A percentile compares a stretch with the other conserved stretches of the same genome.
Evolutionary conservation across 495 filamentous ascomycete species (phyloP).

Genomic region (Neurospora hispaniola): DNA sequence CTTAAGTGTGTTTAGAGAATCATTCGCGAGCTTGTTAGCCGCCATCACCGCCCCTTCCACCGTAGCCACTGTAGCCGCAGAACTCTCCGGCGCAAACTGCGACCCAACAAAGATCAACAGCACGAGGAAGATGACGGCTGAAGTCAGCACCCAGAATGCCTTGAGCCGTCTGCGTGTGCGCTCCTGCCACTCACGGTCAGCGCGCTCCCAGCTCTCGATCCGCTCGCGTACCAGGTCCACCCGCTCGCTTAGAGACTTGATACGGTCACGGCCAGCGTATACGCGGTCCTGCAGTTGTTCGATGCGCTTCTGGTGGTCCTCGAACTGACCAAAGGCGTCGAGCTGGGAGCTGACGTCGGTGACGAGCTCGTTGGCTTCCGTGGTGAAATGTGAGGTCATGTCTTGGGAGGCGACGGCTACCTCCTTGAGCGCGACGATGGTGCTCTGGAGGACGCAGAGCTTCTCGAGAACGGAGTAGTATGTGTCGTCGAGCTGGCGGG

Average conservation of each 20-base stretch:
- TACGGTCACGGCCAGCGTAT: slow-evolving; percentile 47
- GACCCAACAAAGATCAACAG: slow-evolving; percentile 30
- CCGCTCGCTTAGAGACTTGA: slow-evolving; percentile 52
- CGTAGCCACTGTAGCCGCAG: slow-evolving; percentile 4
- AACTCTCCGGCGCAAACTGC: slow-evolving; percentile 24
- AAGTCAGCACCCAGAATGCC: slow-evolving; percentile 48
- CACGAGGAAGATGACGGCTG: slow-evolving; percentile 34
- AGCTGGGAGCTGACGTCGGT: slow-evolving; percentile 56
- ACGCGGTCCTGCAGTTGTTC: slow-evolving; percentile 56
- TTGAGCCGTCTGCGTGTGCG: slow-evolving; percentile 51
- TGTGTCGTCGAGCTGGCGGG: slow-evolving; percentile 68
- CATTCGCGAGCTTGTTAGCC: slow-evolving; percentile 6
- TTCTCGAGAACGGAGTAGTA: slow-evolving; percentile 81
- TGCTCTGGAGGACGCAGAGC: slow-evolving; percentile 55
- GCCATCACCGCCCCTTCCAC: neutral
- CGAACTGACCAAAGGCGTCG: slow-evolving; percentile 53
- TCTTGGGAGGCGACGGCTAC: slow-evolving; percentile 52
- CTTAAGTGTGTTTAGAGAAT: slow-evolving; percentile 4
- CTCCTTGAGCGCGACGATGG: slow-evolving; percentile 57
- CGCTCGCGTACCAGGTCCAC: slow-evolving; percentile 52
- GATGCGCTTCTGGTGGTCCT: slow-evolving; percentile 60
- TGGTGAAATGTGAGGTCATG: slow-evolving; percentile 51
- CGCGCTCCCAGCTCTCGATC: slow-evolving; percentile 61
- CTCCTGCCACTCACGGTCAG: slow-evolving; percentile 64
- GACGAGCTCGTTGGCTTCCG: slow-evolving; percentile 48